A percentile compares a stretch with the other conserved stretches of the same genome.
phyloP scores from a whole-genome alignment of 148 eudicot genomes.

The Rheum nobile region DNA sequence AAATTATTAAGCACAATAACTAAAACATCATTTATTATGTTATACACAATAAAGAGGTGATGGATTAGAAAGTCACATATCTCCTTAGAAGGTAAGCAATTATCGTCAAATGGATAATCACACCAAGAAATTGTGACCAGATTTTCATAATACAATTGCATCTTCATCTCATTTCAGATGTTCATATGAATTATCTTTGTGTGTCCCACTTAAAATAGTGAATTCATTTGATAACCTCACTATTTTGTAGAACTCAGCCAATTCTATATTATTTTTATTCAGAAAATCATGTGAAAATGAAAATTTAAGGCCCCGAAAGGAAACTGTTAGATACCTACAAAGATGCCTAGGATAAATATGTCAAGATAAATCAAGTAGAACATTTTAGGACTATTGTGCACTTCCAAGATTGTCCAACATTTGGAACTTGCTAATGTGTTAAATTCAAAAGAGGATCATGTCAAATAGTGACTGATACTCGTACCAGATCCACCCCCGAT shows the following conservation, averaged over 20 bases:
- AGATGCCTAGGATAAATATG: background rate
- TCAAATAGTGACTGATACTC: conserved; percentile 5
- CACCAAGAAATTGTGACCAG: background rate
- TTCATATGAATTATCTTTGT: background rate
- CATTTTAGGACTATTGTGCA: background rate
- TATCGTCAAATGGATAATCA: background rate
- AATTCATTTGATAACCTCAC: background rate
- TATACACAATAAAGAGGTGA: background rate
- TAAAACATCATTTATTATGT: background rate
- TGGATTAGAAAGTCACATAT: background rate
- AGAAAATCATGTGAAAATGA: background rate
- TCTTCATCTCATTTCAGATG: background rate
- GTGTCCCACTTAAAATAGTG: background rate
- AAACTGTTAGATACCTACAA: background rate
- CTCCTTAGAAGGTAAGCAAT: background rate
- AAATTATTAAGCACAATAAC: background rate
- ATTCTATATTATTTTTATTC: background rate
- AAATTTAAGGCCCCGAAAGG: background rate
- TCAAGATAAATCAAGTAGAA: background rate
- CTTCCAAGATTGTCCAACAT: background rate
- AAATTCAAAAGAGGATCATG: background rate
- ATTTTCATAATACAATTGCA: background rate
- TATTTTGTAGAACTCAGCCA: background rate
- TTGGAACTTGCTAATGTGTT: background rate
- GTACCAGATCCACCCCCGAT: conserved; percentile 97